A percentile compares a stretch with the other conserved stretches of the same genome.
phyloP scores from a whole-genome alignment of 2,329 filamentous ascomycete genomes.

The Scedosporium minutisporum region DNA sequence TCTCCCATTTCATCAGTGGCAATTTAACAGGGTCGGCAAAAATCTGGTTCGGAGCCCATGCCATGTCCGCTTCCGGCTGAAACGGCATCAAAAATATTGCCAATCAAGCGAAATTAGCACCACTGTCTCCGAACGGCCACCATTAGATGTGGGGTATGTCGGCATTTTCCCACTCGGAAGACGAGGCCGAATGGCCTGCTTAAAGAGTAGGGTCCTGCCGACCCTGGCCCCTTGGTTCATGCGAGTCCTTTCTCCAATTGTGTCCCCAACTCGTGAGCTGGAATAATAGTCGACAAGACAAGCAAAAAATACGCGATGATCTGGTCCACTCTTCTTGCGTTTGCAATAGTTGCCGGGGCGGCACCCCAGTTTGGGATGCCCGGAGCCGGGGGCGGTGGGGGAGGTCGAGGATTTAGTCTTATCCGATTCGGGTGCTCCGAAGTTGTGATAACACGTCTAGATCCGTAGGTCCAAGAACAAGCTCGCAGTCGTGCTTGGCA shows the following conservation, averaged over 20 bases:
- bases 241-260: neutral
- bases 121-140: neutral
- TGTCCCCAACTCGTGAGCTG: neutral
- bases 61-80: neutral
- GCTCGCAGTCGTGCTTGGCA: neutral
- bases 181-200: neutral
- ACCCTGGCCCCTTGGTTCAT: neutral
- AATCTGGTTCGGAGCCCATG: neutral
- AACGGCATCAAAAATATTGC: neutral
- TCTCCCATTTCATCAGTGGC: neutral
- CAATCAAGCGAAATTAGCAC: neutral
- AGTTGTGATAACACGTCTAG: constrained; percentile 30
- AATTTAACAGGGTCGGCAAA: neutral
- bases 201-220: neutral
- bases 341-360: neutral
- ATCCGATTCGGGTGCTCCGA: constrained; percentile 33
- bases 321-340: neutral
- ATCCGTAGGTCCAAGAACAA: constrained; percentile 17
- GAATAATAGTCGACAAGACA: neutral
- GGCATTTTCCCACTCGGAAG: neutral
- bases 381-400: neutral
- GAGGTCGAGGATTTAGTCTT: neutral
- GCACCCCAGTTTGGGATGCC: neutral
- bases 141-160: neutral
- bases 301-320: neutral